Conservation (phyloP, 2,329 filamentous ascomycete species). For the Calonectria ilicicola region DNA sequence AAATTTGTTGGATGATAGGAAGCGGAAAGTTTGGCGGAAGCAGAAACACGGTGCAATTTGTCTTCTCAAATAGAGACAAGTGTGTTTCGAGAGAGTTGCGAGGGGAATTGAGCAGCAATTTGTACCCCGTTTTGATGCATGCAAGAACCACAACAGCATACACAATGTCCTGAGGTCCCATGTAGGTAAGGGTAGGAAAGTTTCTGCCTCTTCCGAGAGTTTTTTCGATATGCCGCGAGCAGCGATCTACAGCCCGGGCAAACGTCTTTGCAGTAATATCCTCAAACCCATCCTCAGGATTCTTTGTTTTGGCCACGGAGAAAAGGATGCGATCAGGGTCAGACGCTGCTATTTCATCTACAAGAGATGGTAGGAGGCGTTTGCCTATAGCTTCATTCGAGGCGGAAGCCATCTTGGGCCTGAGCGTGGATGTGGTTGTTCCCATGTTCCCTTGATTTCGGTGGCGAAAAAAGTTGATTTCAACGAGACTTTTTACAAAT, state of each 20-base stretch:
- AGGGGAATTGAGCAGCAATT: conserved; percentile 48
- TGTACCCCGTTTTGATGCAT: conserved; percentile 57
- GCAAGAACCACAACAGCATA: conserved; percentile 53
- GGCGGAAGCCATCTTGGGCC: background rate
- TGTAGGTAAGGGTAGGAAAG: conserved; percentile 51
- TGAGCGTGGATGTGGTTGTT: background rate
- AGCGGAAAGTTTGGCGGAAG: conserved; percentile 36
- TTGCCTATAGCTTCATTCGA: background rate
- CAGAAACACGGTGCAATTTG: conserved; percentile 41
- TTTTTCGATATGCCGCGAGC: conserved; percentile 46
- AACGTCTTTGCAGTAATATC: conserved; percentile 43
- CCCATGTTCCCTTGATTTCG: background rate
- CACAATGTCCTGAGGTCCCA: conserved; percentile 51
- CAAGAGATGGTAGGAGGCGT: conserved; percentile 33
- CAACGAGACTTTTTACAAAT: background rate
- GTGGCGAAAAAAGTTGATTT: background rate
- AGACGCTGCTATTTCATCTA: conserved; percentile 37
- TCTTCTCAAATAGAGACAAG: conserved; percentile 41
- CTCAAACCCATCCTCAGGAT: conserved; percentile 42
- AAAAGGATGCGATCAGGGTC: conserved; percentile 50
- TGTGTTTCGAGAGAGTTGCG: conserved; percentile 47
- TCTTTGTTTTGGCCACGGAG: conserved; percentile 48
- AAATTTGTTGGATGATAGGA: conserved; percentile 35
- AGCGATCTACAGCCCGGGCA: conserved; percentile 47
- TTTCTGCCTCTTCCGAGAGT: conserved; percentile 41